Evolutionary conservation across 139 green algal genomes (phyloP), one percentile per base, ranked within the genome.

Genomic region (Cymbomonas tetramitiformis): DNA sequence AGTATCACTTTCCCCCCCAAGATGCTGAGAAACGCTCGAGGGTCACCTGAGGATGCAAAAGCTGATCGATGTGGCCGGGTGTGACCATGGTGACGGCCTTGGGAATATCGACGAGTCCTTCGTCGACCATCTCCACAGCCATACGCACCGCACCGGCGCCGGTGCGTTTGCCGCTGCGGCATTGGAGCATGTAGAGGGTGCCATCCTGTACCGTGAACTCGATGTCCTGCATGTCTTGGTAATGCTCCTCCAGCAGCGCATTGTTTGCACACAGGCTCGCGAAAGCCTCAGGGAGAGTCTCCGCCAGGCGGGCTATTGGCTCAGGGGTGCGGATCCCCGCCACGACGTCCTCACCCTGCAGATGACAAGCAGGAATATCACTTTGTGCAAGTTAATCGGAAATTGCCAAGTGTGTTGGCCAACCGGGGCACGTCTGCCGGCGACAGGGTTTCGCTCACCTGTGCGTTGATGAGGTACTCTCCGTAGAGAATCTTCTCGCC

Each of bases 201-300:
- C 77, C 79, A 38, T 92, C 77, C 62, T 94, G 75, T 19, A 94
- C 74, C 1, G 85, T 94, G 69, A 94, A 93, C 74, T 94, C 84
- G 23, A 79, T 81, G 58, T 94, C 84, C 70, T 94, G 79, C 84
- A 94, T 93, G 68, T 94, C 83, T 39, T 77, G 70, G 66, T 86
- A 86, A 64, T 94, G 76, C 29, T 61, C 58, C 77, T 94, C 84
- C 48, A 94, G 70, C 30, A 78, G 59, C 34, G 60, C 44, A 39
- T 69, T 83, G 61, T 83, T 88, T 18, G 66, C 39, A 32, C 79
- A 41, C 41, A 94, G 77, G 53, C 90, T 71, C 15, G 68, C 51
- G 65, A 93, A 87, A 9, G 85, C 81, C 36, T 68, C 36, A 15
- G 83, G 81, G 47, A 93, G 83, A n/a, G 68, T 56, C 28, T 76